These are phyloP conservation scores for Zygoascus meyerae DNA, from an alignment of 1,139 yeast genomes.

Conservation along the genomic window DNA sequence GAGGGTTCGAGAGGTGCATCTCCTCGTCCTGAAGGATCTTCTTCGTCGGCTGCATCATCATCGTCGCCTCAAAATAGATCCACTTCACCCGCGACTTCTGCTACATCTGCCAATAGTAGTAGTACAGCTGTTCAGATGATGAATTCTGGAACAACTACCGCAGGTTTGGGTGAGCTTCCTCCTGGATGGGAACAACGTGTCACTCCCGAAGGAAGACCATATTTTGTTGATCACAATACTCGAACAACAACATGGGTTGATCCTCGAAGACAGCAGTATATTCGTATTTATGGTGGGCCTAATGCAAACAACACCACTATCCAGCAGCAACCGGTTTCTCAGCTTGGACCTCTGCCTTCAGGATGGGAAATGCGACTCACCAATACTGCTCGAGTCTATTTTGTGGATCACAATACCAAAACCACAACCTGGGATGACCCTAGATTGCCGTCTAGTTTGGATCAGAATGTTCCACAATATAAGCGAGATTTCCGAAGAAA, in stretches of 20 bases:
- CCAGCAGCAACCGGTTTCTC: constrained; percentile 98
- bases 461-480: constrained; percentile 97
- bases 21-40: constrained; percentile 30
- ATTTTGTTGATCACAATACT: constrained; percentile 96
- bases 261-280: constrained; percentile 97
- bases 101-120: constrained; percentile 50
- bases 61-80: constrained; percentile 32
- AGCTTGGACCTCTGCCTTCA: constrained; percentile 93
- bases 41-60: constrained; percentile 30
- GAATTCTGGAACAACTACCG: constrained; percentile 85
- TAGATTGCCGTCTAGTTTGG: constrained; percentile 91
- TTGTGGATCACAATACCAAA: constrained; percentile 97
- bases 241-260: constrained; percentile 99
- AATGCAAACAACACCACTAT: constrained; percentile 69
- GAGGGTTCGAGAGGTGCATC: constrained; percentile 45
- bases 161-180: constrained; percentile 95
- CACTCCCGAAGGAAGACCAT: constrained; percentile 97
- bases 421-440: constrained; percentile 99
- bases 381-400: constrained; percentile 95
- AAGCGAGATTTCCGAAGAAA: constrained; percentile 98
- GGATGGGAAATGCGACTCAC: constrained; percentile 99
- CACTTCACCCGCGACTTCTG: constrained; percentile 18
- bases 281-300: constrained; percentile 67
- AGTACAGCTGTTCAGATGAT: constrained; percentile 50
- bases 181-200: constrained; percentile 99